These are phyloP conservation scores for Evernia prunastri DNA, from an alignment of 495 filamentous ascomycete genomes.

Conservation along the genomic window DNA sequence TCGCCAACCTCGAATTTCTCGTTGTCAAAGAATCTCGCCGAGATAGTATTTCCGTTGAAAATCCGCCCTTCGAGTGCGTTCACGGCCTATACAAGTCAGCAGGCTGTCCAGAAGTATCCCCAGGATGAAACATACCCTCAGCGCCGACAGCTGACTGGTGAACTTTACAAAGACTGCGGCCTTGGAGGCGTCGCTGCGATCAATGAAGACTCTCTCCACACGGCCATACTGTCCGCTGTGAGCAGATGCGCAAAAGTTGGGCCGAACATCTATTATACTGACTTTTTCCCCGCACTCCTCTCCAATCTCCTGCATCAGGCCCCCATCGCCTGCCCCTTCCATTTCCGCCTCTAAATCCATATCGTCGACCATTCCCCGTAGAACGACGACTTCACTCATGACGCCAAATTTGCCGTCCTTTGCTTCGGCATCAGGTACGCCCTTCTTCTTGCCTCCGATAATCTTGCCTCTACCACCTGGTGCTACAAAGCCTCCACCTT, in stretches of 20 bases:
- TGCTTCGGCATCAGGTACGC: conserved; percentile 39
- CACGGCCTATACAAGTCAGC: conserved; percentile 54
- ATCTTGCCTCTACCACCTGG: conserved; percentile 71
- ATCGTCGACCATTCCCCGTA: conserved; percentile 74
- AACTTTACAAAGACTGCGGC: conserved; percentile 87
- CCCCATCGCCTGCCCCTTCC: conserved; percentile 49
- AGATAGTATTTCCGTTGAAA: conserved; percentile 80
- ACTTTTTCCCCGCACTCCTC: conserved; percentile 81
- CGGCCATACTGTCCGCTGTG: conserved; percentile 60
- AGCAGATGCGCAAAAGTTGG: conserved; percentile 8
- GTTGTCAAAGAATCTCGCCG: conserved; percentile 67
- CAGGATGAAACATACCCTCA: conserved; percentile 56
- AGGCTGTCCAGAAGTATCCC: conserved; percentile 6
- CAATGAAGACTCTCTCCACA: conserved; percentile 76
- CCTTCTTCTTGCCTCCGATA: conserved; percentile 57
- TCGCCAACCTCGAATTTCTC: conserved; percentile 73
- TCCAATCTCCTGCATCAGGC: conserved; percentile 86
- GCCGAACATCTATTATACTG: conserved; percentile 18
- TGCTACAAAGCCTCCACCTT: conserved; percentile 70
- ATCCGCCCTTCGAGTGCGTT: conserved; percentile 76
- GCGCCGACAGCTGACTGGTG: conserved; percentile 66
- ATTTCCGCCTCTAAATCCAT: conserved; percentile 68
- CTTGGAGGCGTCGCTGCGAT: conserved; percentile 44
- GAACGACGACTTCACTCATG: conserved; percentile 72
- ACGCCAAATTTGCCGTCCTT: conserved; percentile 60